Conservation (phyloP, 495 filamentous ascomycete genomes). For the Aspergillus ostianus region DNA sequence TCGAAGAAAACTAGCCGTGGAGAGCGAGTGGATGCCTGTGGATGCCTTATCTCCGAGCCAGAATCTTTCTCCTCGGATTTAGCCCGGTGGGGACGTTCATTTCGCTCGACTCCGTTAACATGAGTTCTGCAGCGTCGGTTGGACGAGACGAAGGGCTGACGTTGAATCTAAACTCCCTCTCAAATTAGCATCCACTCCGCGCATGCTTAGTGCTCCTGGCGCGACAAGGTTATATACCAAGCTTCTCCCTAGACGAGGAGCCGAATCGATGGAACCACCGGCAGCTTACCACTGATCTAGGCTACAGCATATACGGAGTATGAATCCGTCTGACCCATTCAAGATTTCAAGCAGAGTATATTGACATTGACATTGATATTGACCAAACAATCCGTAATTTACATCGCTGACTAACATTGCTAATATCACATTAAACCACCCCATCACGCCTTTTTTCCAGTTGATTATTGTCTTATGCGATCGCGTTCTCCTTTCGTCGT, state of each 20-base stretch:
- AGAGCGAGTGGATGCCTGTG: conserved; percentile 7
- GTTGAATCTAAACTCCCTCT: too few species aligned
- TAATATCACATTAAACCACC: neutral
- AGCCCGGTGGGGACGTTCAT: neutral
- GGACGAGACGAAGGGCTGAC: neutral
- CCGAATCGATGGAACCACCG: too few species aligned
- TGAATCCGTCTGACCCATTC: too few species aligned
- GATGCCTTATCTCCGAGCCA: conserved; percentile 3
- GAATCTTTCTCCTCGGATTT: conserved; percentile 4
- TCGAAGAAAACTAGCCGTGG: neutral
- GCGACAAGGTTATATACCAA: neutral
- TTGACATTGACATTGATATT: neutral
- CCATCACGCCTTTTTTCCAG: neutral
- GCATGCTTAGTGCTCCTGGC: neutral
- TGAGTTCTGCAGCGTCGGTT: neutral
- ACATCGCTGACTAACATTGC: neutral
- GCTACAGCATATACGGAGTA: neutral
- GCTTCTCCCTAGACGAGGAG: too few species aligned
- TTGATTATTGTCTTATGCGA: neutral
- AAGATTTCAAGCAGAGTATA: neutral
- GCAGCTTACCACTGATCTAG: neutral
- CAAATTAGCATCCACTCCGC: too few species aligned
- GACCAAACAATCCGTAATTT: neutral
- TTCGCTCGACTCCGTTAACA: neutral
- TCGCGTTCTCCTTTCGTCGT: conserved; percentile 27